Evolutionary conservation across 805 yeast genomes (phyloP).

Genomic region (Wickerhamomyces chambardii): DNA sequence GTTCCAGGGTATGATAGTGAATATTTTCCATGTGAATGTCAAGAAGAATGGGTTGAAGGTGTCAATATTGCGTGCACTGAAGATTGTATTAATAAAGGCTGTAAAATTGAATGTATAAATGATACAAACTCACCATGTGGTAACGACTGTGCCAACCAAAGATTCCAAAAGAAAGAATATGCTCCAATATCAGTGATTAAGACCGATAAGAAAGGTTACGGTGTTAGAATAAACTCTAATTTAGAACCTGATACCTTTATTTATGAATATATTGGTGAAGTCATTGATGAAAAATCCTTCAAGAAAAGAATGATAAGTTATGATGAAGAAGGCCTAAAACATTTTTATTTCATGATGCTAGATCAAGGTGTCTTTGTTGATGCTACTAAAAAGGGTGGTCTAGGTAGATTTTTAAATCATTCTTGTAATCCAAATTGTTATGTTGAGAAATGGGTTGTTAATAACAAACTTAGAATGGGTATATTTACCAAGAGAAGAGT

Average conservation of each 20-base stretch:
- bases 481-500: slow-evolving; percentile 79
- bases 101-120: slow-evolving; percentile 85
- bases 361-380: slow-evolving; percentile 90
- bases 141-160: slow-evolving; percentile 70
- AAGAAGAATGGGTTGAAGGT: slow-evolving; percentile 33
- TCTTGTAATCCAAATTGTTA: slow-evolving; percentile 92
- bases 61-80: slow-evolving; percentile 72
- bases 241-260: slow-evolving; percentile 63
- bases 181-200: slow-evolving; percentile 73
- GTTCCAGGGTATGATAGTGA: slow-evolving; percentile 65
- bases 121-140: slow-evolving; percentile 64
- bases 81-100: slow-evolving; percentile 86
- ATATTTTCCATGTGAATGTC: slow-evolving; percentile 87
- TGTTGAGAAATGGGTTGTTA: slow-evolving; percentile 97
- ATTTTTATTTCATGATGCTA: slow-evolving; percentile 94
- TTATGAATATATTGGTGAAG: slow-evolving; percentile 93
- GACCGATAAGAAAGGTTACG: slow-evolving; percentile 85
- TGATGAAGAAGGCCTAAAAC: slow-evolving; percentile 59
- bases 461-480: slow-evolving; percentile 87
- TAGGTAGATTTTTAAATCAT: slow-evolving; percentile 91
- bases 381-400: slow-evolving; percentile 82
- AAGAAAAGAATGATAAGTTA: slow-evolving; percentile 66
- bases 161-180: slow-evolving; percentile 74
- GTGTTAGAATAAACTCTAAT: slow-evolving; percentile 61
- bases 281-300: slow-evolving; percentile 74